Base-by-base conservation (phyloP, 208 protist genomes). In the Trypanosoma congolense region DNA sequence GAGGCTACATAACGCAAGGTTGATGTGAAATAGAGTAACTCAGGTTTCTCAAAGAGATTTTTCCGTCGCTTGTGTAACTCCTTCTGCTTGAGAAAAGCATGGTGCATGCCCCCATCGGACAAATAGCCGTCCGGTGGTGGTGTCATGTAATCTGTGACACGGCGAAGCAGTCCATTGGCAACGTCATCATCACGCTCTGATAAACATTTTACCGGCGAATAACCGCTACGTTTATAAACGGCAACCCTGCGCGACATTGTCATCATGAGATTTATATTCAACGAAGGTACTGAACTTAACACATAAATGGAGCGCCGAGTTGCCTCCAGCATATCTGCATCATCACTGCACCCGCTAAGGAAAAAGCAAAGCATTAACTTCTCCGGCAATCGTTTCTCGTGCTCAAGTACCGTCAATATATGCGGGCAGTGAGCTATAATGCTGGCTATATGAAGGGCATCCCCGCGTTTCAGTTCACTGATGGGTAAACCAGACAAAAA, bases 391-490 rank as follows among this genome's bases (percentile, higher is more conserved):
- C 38, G 14, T 14, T n/a, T 3, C 10, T 68, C 2, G 12, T 28
- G 22, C 38, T 12, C 48, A 55, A 61, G 56, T 4, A 68, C 1
- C 18, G 10, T 29, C 10, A 53, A 49, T 8, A 47, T 54, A 44
- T 68, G 47, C 9, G 61, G 61, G 29, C 61, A 68, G 30, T 43
- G 14, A 9, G 28, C 1, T 41, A 56, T 41, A 36, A 68, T 61
- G 2, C 33, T 61, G 19, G 48, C 25, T 54, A 68, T 61, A 35
- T 55, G 49, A 16, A 61, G 16, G 9, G 22, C 48, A 43, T 61
- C 61, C 1, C 25, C 38, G 26, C n/a, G 54, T 33, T 22, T 51
- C n/a, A 51, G 31, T n/a, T 38, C 1, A 53, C 14, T 22, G 12
- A 51, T 6, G 18, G 38, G 46, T 12, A 60, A 18, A n/a, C 18